Percentiles rank a stretch among this genome's conserved stretches.
phyloP scores from a whole-genome alignment of 2,329 filamentous ascomycete genomes.

The Dothistroma pini region DNA sequence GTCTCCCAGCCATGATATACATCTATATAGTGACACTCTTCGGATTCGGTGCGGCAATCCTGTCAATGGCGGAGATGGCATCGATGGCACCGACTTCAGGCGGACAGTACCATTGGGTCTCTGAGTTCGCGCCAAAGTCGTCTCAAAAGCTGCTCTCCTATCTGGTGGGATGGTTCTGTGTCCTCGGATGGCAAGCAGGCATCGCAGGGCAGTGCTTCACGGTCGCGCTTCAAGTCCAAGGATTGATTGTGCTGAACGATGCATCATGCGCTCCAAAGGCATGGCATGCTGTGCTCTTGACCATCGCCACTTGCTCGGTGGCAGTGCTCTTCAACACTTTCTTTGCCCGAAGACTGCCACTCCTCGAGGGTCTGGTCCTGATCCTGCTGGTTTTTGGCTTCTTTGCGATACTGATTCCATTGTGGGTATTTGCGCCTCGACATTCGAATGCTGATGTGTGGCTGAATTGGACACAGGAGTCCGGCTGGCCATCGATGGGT shows the following conservation, averaged over 20 bases:
- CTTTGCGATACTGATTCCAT: slow-evolving; percentile 32
- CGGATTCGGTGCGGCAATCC: slow-evolving; percentile 23
- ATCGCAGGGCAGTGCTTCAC: slow-evolving; percentile 43
- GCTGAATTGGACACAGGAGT: slow-evolving; percentile 20
- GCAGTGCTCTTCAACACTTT: slow-evolving; percentile 31
- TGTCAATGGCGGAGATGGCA: slow-evolving; percentile 28
- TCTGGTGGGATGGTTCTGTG: slow-evolving; percentile 41
- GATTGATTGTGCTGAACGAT: slow-evolving; percentile 44
- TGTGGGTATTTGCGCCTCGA: slow-evolving; percentile 31
- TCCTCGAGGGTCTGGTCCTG: slow-evolving; percentile 30
- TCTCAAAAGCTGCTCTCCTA: slow-evolving; percentile 44
- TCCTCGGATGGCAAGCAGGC: slow-evolving; percentile 40
- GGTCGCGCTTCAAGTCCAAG: slow-evolving; percentile 45
- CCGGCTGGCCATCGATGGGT: slow-evolving; percentile 29
- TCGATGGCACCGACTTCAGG: slow-evolving; percentile 36
- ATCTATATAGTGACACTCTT: slow-evolving; percentile 24
- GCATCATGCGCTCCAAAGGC: slow-evolving; percentile 39
- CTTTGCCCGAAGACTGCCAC: slow-evolving; percentile 26
- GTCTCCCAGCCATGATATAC: slow-evolving; percentile 28
- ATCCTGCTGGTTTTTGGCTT: slow-evolving; percentile 31
- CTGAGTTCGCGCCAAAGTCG: slow-evolving; percentile 40
- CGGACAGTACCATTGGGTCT: slow-evolving; percentile 35
- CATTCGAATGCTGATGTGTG: slow-evolving; percentile 25
- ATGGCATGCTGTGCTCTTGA: slow-evolving; percentile 46
- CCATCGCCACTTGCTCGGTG: slow-evolving; percentile 24